These are phyloP conservation scores for Xerocomellus dryophilus DNA, from an alignment of 768 basidiomycete species.

Conservation along the genomic window DNA sequence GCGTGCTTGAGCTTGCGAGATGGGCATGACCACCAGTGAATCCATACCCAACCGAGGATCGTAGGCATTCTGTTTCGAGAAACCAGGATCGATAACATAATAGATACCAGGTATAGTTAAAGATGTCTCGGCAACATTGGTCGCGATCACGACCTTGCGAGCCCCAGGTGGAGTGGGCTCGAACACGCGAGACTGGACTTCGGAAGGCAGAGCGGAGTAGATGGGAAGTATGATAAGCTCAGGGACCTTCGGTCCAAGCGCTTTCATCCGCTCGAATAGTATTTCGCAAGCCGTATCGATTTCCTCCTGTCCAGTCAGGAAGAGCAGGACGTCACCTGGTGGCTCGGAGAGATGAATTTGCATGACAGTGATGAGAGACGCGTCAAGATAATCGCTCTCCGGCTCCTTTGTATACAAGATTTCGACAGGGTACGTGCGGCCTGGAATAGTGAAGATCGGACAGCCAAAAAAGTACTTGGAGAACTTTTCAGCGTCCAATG, in stretches of 20 bases:
- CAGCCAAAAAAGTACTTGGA: slow-evolving; percentile 99
- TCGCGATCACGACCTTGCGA: slow-evolving; percentile 99
- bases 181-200: slow-evolving; percentile 97
- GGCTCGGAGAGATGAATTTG: slow-evolving; percentile 99
- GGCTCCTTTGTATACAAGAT: slow-evolving; percentile 99
- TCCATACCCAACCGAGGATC: slow-evolving; percentile 98
- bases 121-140: slow-evolving; percentile 98
- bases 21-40: slow-evolving; percentile 96
- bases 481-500: slow-evolving; percentile 99
- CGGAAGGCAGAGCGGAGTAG: slow-evolving; percentile 96
- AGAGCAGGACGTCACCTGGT: slow-evolving; percentile 92
- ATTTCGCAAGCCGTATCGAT: slow-evolving; percentile 98
- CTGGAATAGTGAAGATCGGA: slow-evolving; percentile 99
- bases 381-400: slow-evolving; percentile 95
- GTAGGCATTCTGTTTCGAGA: slow-evolving; percentile 98
- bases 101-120: slow-evolving; percentile 98
- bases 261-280: slow-evolving; percentile 97
- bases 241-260: slow-evolving; percentile 96
- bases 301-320: slow-evolving; percentile 98
- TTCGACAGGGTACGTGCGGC: slow-evolving; percentile 98
- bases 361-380: slow-evolving; percentile 98
- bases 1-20: slow-evolving; percentile 96
- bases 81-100: slow-evolving; percentile 98
- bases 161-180: slow-evolving; percentile 97
- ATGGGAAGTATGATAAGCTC: slow-evolving; percentile 96